Percentiles rank a stretch among this genome's conserved stretches.
Evolutionary conservation across 2,329 filamentous ascomycete genomes (phyloP).

Genomic region (Lachnellula arida): DNA sequence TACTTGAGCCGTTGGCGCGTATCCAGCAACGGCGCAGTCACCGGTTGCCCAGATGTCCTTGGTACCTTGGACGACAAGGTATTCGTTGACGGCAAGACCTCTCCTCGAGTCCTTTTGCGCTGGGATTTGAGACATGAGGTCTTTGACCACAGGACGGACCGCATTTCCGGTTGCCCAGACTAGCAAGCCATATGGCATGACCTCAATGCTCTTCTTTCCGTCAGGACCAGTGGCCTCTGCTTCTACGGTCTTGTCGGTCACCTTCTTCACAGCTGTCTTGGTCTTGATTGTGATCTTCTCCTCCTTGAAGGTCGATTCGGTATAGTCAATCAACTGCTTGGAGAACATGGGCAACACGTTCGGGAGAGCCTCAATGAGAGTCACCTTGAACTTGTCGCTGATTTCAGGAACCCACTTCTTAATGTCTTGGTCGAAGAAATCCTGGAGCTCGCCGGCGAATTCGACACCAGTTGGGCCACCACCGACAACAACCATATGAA

Average conservation of each 20-base stretch:
- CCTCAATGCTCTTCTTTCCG: conserved; percentile 75
- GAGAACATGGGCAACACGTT: conserved; percentile 98
- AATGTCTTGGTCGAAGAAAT: conserved; percentile 98
- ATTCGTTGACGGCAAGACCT: conserved; percentile 95
- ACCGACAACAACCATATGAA: conserved; percentile 96
- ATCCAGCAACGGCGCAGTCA: conserved; percentile 95
- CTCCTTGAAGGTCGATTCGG: conserved; percentile 97
- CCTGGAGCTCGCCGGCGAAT: conserved; percentile 95
- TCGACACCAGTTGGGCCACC: conserved; percentile 96
- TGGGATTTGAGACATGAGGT: conserved; percentile 87
- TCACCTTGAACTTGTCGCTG: conserved; percentile 91
- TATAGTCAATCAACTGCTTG: conserved; percentile 99
- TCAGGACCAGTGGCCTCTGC: conserved; percentile 78
- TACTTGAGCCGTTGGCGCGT: conserved; percentile 95
- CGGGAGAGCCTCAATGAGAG: conserved; percentile 92
- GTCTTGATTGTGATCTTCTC: conserved; percentile 96
- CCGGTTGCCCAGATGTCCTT: conserved; percentile 98
- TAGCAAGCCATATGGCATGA: conserved; percentile 88
- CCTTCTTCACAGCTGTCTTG: conserved; percentile 98
- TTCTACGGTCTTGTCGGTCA: conserved; percentile 89
- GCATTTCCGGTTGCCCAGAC: conserved; percentile 99
- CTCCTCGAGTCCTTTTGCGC: conserved; percentile 94
- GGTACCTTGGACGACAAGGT: conserved; percentile 93
- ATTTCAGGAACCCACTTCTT: conserved; percentile 98
- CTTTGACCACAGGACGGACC: conserved; percentile 80